Percentiles rank a stretch among this genome's conserved stretches.
Evolutionary conservation across 495 filamentous ascomycete species (phyloP).

Genomic region (Penicillium lividum): DNA sequence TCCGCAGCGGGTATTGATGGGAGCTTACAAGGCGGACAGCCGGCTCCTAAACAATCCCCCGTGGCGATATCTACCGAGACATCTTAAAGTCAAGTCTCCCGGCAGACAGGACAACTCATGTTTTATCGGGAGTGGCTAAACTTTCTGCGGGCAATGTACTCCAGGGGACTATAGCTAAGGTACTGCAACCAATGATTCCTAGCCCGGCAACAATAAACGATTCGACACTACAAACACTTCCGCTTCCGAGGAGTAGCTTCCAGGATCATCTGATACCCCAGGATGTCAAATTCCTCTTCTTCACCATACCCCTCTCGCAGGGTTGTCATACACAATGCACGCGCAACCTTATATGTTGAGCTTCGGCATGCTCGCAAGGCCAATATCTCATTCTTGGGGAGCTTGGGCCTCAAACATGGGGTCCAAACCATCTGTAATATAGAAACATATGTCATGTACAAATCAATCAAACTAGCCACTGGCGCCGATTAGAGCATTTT

Average conservation of each 20-base stretch:
- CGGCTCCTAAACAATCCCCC: conserved; percentile 2
- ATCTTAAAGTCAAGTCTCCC: background rate
- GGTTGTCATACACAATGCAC: background rate
- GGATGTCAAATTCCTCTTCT: background rate
- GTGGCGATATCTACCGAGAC: background rate
- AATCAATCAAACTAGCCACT: background rate
- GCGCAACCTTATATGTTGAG: background rate
- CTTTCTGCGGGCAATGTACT: background rate
- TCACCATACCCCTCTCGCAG: background rate
- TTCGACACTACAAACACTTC: background rate
- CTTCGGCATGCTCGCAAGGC: background rate
- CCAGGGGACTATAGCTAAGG: background rate
- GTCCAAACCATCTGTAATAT: background rate
- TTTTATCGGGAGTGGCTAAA: too few species aligned
- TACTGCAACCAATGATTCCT: background rate
- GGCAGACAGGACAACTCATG: background rate
- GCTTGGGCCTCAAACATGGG: background rate
- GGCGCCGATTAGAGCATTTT: background rate
- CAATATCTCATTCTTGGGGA: background rate
- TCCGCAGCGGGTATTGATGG: conserved; percentile 51
- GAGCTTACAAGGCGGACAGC: conserved; percentile 27
- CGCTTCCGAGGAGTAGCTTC: background rate
- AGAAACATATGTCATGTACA: background rate
- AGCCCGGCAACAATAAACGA: background rate
- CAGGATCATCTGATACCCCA: background rate